Evolutionary conservation across 2,329 filamentous ascomycete species (phyloP).

Genomic region (Fusarium xyrophilum): DNA sequence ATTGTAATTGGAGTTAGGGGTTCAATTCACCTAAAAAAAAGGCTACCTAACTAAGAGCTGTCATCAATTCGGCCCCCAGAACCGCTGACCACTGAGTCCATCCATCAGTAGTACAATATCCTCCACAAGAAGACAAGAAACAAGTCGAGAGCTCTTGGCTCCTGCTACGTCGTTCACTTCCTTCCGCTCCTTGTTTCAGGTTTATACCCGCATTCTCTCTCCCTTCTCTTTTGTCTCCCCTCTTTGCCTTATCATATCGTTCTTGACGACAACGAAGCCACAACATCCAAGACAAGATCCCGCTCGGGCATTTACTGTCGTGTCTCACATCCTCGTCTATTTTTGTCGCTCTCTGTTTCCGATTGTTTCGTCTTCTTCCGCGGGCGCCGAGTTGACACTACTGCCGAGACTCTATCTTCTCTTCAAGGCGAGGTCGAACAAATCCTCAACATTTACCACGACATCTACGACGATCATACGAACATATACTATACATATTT

Average conservation of each 20-base stretch:
- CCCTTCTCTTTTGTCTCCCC: neutral
- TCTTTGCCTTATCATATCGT: neutral
- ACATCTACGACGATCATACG: neutral
- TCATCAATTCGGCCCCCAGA: slow-evolving; percentile 7
- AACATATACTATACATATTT: neutral
- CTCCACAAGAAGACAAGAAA: slow-evolving; percentile 4
- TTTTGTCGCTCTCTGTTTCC: neutral
- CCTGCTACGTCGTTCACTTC: slow-evolving; percentile 10
- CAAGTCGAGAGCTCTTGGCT: slow-evolving; percentile 26
- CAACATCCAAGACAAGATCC: neutral
- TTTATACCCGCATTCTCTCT: neutral
- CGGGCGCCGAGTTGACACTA: slow-evolving; percentile 2
- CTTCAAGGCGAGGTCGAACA: slow-evolving; percentile 3
- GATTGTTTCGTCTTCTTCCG: slow-evolving; percentile 3
- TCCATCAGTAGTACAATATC: neutral
- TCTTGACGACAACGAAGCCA: slow-evolving; percentile 10
- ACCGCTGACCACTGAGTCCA: slow-evolving; percentile 1
- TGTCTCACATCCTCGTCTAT: slow-evolving; percentile 14
- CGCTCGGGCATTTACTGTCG: neutral
- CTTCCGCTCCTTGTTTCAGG: neutral
- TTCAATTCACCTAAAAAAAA: slow-evolving; percentile 1
- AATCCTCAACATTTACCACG: slow-evolving; percentile 12
- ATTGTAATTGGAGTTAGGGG: slow-evolving; percentile 13
- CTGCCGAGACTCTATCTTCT: neutral
- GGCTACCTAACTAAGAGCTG: slow-evolving; percentile 1